phyloP scores from a whole-genome alignment of 768 basidiomycete species.

The Rhodotorula babjevae region DNA sequence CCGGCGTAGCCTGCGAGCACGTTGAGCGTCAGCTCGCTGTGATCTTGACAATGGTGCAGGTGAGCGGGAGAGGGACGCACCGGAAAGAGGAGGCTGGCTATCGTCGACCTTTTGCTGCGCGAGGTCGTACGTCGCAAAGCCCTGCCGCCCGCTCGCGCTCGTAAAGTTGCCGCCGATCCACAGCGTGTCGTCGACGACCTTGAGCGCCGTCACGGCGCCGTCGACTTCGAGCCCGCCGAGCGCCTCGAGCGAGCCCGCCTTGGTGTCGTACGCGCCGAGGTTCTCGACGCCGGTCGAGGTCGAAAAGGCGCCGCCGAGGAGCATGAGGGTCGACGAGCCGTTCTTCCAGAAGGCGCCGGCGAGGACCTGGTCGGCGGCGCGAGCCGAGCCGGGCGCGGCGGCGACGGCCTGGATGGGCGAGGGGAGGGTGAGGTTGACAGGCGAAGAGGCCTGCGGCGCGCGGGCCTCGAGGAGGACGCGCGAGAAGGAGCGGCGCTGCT shows the following conservation, averaged over 20 bases:
- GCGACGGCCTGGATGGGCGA: slow-evolving; percentile 26
- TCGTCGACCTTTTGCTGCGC: slow-evolving; percentile 59
- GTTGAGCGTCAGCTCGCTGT: too few relatives aligned
- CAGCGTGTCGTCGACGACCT: slow-evolving; percentile 64
- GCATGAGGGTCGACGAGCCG: slow-evolving; percentile 62
- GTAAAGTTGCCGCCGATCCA: slow-evolving; percentile 84
- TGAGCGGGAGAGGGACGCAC: slow-evolving; percentile 45
- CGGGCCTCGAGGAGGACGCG: slow-evolving; percentile 21
- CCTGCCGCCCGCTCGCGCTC: slow-evolving; percentile 57
- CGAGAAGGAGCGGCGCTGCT: slow-evolving; percentile 40
- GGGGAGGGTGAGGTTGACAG: slow-evolving; percentile 33
- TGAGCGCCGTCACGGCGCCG: slow-evolving; percentile 71
- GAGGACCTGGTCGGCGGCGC: slow-evolving; percentile 62
- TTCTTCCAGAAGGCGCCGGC: slow-evolving; percentile 89
- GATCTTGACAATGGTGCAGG: too few relatives aligned
- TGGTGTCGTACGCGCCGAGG: slow-evolving; percentile 59
- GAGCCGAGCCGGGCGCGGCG: neutral
- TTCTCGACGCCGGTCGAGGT: slow-evolving; percentile 51
- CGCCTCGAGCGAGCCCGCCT: slow-evolving; percentile 53
- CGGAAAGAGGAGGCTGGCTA: slow-evolving; percentile 59
- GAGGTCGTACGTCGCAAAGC: slow-evolving; percentile 78
- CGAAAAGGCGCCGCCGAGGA: slow-evolving; percentile 84
- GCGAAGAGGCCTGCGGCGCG: slow-evolving; percentile 7
- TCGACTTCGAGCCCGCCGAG: slow-evolving; percentile 61
- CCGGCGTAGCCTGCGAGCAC: slow-evolving; percentile 28